Conservation (phyloP, 768 basidiomycete species). For the Austroboletus festivus region DNA sequence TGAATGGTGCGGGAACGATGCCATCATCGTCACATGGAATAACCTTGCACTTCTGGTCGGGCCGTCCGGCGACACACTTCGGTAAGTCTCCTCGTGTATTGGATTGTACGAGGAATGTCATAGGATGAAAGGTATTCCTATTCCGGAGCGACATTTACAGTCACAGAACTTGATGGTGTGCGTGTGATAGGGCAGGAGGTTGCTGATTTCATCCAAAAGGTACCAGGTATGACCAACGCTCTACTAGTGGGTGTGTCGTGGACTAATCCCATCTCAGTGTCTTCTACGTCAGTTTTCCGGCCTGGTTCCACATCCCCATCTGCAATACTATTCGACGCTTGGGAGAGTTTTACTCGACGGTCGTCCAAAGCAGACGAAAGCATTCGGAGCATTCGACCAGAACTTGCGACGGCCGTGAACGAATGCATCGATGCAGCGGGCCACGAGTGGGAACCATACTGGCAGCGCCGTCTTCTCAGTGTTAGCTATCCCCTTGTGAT, state of each 20-base stretch:
- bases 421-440: conserved; percentile 94
- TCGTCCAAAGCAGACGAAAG: conserved; percentile 93
- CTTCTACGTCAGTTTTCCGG: conserved; percentile 78
- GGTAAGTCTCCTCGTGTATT: no score
- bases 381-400: conserved; percentile 83
- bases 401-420: conserved; percentile 82
- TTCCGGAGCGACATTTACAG: conserved; percentile 65
- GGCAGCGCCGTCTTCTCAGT: conserved; percentile 84
- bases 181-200: conserved; percentile 76
- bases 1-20: conserved; percentile 97
- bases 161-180: conserved; percentile 88
- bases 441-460: conserved; percentile 84
- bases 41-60: conserved; percentile 80
- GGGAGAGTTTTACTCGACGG: conserved; percentile 79
- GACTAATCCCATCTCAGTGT: conserved; percentile 43
- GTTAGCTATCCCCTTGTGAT: conserved; percentile 37
- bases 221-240: conserved; percentile 59
- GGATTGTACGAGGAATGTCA: no score
- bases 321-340: conserved; percentile 90
- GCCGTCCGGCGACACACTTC: conserved; percentile 82
- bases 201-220: conserved; percentile 91
- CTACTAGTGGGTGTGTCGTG: not conserved
- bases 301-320: conserved; percentile 92
- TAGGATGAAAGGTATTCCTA: conserved; percentile 68
- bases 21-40: conserved; percentile 84